Base-by-base conservation (phyloP, 139 green algal species). In the Yamagishiella unicocca region DNA sequence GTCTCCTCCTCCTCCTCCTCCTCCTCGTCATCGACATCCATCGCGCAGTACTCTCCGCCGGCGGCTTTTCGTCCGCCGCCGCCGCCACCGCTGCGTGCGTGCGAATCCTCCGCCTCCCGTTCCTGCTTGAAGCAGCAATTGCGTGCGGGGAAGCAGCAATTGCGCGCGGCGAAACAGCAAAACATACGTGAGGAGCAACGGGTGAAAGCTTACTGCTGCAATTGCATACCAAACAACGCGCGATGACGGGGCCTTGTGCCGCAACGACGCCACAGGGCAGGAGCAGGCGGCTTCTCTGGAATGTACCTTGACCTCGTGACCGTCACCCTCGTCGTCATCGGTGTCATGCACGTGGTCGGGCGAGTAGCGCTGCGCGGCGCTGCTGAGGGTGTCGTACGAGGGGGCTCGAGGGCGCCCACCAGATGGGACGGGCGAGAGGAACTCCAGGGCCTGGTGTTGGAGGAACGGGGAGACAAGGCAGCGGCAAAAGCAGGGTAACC, bases 371-470 rank as follows among this genome's bases (percentile, higher is more conserved):
- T 77, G 62, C 21, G 61, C 54, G 0, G 79, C 17, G 27, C 22
- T 5, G 55, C 38, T 43, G 29, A 25, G 19, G 1, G 43, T 38
- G 2, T 45, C n/a, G 31, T 53, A 45, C 31, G 22, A 33, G 8
- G 24, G 14, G 2, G 14, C 4, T 45, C 80, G 62, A 21, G 12
- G 62, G 5, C 42, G 62, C 33, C 5, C 43, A 2, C 31, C 43
- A 0, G 80, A 66, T 29, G 80, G 80, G 2, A 86, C 42, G 12
- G 80, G 80, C 1, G 62, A 78, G 43, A 86, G 64, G 21, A 86
- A 86, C 7, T 86, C 64, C n/a, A 86, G 43, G 24, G 79, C 79
- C 79, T 85, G 61, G 50, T n/a, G n/a, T n/a, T n/a, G n/a, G n/a
- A n/a, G 50, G 14, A 58, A 58, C 50, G 17, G 50, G 14, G 14